phyloP scores from a whole-genome alignment of 1,284 basidiomycete species.

The Cutaneotrichosporon curvatum region DNA sequence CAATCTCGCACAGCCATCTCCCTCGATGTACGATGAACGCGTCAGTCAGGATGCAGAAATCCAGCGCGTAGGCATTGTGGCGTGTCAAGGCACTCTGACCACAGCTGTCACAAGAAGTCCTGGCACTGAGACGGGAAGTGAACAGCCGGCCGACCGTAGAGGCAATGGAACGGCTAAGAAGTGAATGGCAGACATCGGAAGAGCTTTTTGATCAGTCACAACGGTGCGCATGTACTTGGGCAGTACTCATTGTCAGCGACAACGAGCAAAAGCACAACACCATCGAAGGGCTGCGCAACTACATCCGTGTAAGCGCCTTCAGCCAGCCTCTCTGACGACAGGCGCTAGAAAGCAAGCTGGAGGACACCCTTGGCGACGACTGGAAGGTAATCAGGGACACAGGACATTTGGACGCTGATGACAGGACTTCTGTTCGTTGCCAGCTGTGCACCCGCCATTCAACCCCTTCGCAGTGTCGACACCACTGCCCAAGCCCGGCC shows the following conservation, averaged over 20 bases:
- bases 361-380: constrained; percentile 17
- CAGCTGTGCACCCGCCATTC: constrained; percentile 4
- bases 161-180: constrained; percentile 14
- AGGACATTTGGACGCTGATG: not conserved
- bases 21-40: too few species aligned
- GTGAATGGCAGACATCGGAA: constrained; percentile 26
- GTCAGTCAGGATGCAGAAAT: too few species aligned
- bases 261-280: constrained; percentile 32
- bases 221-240: constrained; percentile 13
- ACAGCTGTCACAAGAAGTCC: constrained; percentile 9
- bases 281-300: constrained; percentile 28
- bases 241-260: constrained; percentile 19
- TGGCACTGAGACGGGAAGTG: constrained; percentile 5
- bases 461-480: constrained; percentile 19
- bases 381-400: constrained; percentile 23
- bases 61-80: too few species aligned
- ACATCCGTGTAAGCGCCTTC: constrained; percentile 24
- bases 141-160: constrained; percentile 10
- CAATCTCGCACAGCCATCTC: too few species aligned
- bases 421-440: constrained; percentile 5
- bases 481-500: constrained; percentile 23
- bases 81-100: too few species aligned
- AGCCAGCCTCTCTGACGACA: constrained; percentile 1
- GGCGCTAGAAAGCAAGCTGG: constrained; percentile 29
- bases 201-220: constrained; percentile 28